Evolutionary conservation across 352 stramenopile species (phyloP).

Genomic region (Phytophthora tentaculata): DNA sequence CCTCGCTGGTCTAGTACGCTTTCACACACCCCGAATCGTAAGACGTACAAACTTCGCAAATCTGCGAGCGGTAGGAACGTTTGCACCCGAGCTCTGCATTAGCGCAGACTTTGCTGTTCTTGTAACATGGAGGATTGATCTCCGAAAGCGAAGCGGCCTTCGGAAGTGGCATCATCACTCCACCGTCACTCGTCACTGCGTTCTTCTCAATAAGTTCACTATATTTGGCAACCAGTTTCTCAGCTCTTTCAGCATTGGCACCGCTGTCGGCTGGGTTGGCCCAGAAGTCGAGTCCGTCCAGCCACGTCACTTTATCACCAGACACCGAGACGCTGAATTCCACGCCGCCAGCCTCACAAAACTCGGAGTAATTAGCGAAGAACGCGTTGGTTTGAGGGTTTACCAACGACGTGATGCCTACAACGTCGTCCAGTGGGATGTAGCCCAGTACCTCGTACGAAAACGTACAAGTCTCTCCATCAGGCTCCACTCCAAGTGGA

Average conservation of each 20-base stretch:
- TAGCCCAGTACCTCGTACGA: conserved; percentile 69
- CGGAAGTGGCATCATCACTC: conserved; percentile 55
- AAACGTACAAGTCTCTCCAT: conserved; percentile 70
- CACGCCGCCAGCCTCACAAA: conserved; percentile 56
- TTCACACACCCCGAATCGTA: conserved; percentile 29
- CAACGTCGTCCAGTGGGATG: conserved; percentile 67
- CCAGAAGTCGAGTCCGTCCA: conserved; percentile 73
- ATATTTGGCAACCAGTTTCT: conserved; percentile 60
- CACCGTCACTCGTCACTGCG: conserved; percentile 41
- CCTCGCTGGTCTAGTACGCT: neutral
- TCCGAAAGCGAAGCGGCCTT: conserved; percentile 40
- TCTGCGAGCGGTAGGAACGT: conserved; percentile 59
- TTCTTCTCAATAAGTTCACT: conserved; percentile 36
- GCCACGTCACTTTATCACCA: conserved; percentile 32
- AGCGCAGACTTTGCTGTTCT: conserved; percentile 60
- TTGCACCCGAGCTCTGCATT: conserved; percentile 56
- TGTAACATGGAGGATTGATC: conserved; percentile 65
- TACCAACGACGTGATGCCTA: conserved; percentile 69
- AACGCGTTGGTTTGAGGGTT: conserved; percentile 44
- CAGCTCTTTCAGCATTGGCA: conserved; percentile 53
- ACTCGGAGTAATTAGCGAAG: conserved; percentile 64
- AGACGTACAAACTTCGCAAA: conserved; percentile 60
- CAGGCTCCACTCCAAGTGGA: conserved; percentile 48
- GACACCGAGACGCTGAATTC: conserved; percentile 55
- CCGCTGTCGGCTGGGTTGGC: conserved; percentile 45